Evolutionary conservation across 208 protist species (phyloP).

Genomic region (Leptomonas seymouri): DNA sequence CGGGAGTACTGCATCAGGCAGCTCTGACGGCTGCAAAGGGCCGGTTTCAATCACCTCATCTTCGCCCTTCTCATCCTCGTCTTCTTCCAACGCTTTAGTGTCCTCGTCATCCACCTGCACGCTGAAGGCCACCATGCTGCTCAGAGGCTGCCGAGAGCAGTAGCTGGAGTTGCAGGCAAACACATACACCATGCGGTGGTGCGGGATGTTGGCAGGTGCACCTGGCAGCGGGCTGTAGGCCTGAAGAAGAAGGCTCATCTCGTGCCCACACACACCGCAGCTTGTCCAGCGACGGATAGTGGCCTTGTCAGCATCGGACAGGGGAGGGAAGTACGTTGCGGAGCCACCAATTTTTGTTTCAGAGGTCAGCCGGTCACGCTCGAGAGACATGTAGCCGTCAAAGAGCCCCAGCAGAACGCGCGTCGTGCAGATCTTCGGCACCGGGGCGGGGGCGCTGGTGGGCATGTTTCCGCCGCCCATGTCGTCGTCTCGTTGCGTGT

Average conservation of each 20-base stretch:
- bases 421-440: background rate
- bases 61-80: slow-evolving; percentile 36
- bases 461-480: background rate
- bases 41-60: slow-evolving; percentile 47
- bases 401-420: slow-evolving; percentile 69
- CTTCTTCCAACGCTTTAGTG: slow-evolving; percentile 42
- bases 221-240: slow-evolving; percentile 75
- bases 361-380: slow-evolving; percentile 55
- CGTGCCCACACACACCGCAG: slow-evolving; percentile 68
- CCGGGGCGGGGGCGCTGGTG: background rate
- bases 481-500: background rate
- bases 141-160: slow-evolving; percentile 68
- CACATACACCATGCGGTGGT: slow-evolving; percentile 87
- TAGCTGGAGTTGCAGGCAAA: slow-evolving; percentile 74
- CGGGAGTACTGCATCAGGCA: slow-evolving; percentile 59
- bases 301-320: slow-evolving; percentile 37
- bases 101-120: slow-evolving; percentile 78
- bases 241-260: slow-evolving; percentile 77
- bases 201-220: slow-evolving; percentile 18
- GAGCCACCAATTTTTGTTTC: slow-evolving; percentile 81
- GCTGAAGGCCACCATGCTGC: slow-evolving; percentile 72
- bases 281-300: slow-evolving; percentile 60
- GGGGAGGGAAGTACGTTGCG: slow-evolving; percentile 52
- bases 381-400: slow-evolving; percentile 76
- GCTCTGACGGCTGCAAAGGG: slow-evolving; percentile 38